Evolutionary conservation across 768 basidiomycete species (phyloP).

Genomic region (Boletus speciosus): DNA sequence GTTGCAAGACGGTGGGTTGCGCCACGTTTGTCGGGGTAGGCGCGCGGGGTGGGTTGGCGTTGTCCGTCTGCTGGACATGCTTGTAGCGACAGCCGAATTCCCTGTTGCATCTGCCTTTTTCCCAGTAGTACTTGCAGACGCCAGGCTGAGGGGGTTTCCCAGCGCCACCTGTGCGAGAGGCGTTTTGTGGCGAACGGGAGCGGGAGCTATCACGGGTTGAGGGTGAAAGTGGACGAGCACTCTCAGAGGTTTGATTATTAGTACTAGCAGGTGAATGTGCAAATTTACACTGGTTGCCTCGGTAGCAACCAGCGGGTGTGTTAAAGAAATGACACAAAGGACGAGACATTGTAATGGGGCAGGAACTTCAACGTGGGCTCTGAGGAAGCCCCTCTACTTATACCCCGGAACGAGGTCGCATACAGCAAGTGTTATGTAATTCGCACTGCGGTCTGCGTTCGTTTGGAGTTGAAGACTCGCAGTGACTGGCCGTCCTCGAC

Average conservation of each 20-base stretch:
- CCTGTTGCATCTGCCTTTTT: constrained; percentile 41
- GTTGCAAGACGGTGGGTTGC: constrained; percentile 18
- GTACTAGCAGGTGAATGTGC: constrained; percentile 16
- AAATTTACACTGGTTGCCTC: constrained; percentile 40
- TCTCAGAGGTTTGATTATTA: constrained; percentile 4
- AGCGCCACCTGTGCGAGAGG: constrained; percentile 1
- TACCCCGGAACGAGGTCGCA: neutral
- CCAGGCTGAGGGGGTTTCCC: constrained; percentile 28
- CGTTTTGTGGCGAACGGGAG: neutral
- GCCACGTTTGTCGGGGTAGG: constrained; percentile 1
- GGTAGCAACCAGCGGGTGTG: constrained; percentile 44
- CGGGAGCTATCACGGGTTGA: constrained; percentile 4
- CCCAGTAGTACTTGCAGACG: constrained; percentile 48
- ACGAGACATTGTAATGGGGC: constrained; percentile 19
- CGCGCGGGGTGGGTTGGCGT: constrained; percentile 3
- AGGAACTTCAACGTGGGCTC: neutral
- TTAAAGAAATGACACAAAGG: constrained; percentile 40
- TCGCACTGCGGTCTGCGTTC: too few relatives aligned
- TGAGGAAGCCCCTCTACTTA: neutral
- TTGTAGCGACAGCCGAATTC: constrained; percentile 44
- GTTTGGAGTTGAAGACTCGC: too few relatives aligned
- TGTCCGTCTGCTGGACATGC: constrained; percentile 30
- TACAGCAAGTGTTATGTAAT: neutral
- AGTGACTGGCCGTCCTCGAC: too few relatives aligned
- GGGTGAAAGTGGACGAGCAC: constrained; percentile 1